phyloP scores from a whole-genome alignment of 495 filamentous ascomycete species.

The Penicillium malachiteum region DNA sequence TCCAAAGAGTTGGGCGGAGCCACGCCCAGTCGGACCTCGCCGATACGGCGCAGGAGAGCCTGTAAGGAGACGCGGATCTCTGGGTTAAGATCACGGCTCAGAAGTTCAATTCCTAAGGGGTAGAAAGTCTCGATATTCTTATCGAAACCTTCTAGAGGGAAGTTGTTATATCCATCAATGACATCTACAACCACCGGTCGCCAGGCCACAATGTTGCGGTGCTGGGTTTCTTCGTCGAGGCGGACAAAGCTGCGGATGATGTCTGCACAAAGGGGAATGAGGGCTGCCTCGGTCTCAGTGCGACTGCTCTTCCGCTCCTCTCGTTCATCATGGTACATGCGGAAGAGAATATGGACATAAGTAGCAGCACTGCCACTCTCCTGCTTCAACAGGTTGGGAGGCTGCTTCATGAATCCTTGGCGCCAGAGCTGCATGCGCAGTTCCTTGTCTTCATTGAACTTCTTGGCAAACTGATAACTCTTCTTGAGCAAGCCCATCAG shows the following conservation, averaged over 20 bases:
- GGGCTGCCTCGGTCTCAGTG: slow-evolving; percentile 78
- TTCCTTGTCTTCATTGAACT: slow-evolving; percentile 96
- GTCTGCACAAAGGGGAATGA: slow-evolving; percentile 92
- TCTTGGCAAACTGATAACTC: slow-evolving; percentile 91
- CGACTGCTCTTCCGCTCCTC: slow-evolving; percentile 78
- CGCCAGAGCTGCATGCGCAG: slow-evolving; percentile 90
- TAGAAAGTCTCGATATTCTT: slow-evolving; percentile 81
- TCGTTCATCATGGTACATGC: slow-evolving; percentile 92
- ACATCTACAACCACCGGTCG: slow-evolving; percentile 96
- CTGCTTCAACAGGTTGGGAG: slow-evolving; percentile 97
- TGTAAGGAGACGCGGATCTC: slow-evolving; percentile 79
- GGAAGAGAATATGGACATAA: slow-evolving; percentile 88
- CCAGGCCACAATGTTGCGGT: slow-evolving; percentile 95
- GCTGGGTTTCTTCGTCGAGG: slow-evolving; percentile 91
- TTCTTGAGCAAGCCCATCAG: slow-evolving; percentile 93
- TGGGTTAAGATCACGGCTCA: slow-evolving; percentile 73
- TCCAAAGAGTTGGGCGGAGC: slow-evolving; percentile 34
- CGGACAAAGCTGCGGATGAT: slow-evolving; percentile 79
- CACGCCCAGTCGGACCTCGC: slow-evolving; percentile 77
- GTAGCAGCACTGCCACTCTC: slow-evolving; percentile 89
- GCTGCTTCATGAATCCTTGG: slow-evolving; percentile 99
- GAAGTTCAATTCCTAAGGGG: slow-evolving; percentile 77
- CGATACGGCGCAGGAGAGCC: slow-evolving; percentile 71
- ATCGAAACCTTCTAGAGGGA: slow-evolving; percentile 78
- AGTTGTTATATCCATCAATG: slow-evolving; percentile 89